A percentile compares a stretch with the other conserved stretches of the same genome.
Conservation (phyloP, 768 basidiomycete genomes). For the Coprinopsis strossmayeri region DNA sequence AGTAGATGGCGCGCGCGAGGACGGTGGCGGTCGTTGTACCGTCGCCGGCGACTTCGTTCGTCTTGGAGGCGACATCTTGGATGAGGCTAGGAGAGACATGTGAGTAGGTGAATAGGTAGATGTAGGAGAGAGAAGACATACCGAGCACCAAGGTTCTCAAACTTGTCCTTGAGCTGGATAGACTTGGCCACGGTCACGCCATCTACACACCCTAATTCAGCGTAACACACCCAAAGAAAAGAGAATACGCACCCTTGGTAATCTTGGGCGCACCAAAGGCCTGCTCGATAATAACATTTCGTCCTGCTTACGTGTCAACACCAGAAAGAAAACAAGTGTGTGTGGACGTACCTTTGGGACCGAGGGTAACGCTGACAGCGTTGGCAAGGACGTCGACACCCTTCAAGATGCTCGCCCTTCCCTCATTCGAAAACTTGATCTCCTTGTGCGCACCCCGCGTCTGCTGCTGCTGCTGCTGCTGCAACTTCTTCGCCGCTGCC, state of each 20-base stretch:
- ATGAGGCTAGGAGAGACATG: conserved; percentile 56
- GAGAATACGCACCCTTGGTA: conserved; percentile 68
- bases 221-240: conserved; percentile 5
- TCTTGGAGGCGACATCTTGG: conserved; percentile 94
- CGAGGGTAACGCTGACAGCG: conserved; percentile 93
- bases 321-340: not conserved
- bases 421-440: conserved; percentile 94
- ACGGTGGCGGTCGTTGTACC: conserved; percentile 98
- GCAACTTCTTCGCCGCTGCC: conserved; percentile 50
- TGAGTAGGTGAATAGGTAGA: not conserved
- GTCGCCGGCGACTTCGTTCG: conserved; percentile 95
- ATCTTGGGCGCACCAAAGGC: conserved; percentile 88
- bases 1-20: conserved; percentile 93
- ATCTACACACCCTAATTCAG: conserved; percentile 43
- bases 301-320: conserved; percentile 40
- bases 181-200: conserved; percentile 98
- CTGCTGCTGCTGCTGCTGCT: conserved; percentile 36
- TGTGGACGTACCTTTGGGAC: conserved; percentile 73
- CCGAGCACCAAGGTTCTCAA: conserved; percentile 98
- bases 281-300: conserved; percentile 98
- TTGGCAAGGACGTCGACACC: conserved; percentile 97
- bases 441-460: conserved; percentile 87
- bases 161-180: conserved; percentile 92
- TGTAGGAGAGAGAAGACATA: conserved; percentile 36
- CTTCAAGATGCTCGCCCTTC: conserved; percentile 86